These are phyloP conservation scores for Pseudomonodictys pantanalensis DNA, from an alignment of 495 filamentous ascomycete species.

Conservation along the genomic window DNA sequence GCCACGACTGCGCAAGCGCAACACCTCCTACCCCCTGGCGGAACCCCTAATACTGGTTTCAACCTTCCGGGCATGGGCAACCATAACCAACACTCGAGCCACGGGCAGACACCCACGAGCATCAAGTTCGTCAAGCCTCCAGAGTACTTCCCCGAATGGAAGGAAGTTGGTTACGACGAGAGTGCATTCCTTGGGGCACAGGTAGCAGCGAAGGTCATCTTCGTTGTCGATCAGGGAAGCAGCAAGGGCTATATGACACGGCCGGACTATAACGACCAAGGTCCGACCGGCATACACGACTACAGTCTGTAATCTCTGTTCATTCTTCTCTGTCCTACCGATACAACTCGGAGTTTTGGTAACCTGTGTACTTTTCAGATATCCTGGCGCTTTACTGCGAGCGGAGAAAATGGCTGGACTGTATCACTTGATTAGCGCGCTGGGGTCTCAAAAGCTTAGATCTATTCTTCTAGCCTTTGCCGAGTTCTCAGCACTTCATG, in stretches of 20 bases:
- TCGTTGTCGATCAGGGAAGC: constrained; percentile 66
- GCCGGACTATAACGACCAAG: constrained; percentile 74
- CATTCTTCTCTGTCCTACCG: no score
- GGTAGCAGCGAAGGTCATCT: constrained; percentile 71
- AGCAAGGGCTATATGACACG: constrained; percentile 72
- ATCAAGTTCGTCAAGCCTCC: constrained; percentile 77
- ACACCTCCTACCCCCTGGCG: constrained; percentile 46
- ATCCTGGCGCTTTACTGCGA: no score
- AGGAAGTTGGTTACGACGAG: constrained; percentile 65
- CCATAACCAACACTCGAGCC: constrained; percentile 64
- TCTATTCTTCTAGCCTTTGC: no score
- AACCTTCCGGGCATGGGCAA: constrained; percentile 36
- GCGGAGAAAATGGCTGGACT: no score
- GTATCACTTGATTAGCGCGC: no score
- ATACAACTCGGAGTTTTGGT: not conserved
- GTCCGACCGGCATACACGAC: constrained; percentile 65
- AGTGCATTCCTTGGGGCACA: constrained; percentile 70
- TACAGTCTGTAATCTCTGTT: constrained; percentile 30
- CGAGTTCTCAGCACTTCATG: no score
- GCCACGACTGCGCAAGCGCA: constrained; percentile 68
- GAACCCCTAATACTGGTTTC: constrained; percentile 31
- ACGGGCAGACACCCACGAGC: constrained; percentile 83
- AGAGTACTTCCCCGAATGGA: constrained; percentile 92
- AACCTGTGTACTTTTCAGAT: not conserved
- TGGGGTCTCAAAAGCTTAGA: no score